These are phyloP conservation scores for Fusarium sp. DNA, from an alignment of 2,329 filamentous ascomycete species.

Conservation along the genomic window DNA sequence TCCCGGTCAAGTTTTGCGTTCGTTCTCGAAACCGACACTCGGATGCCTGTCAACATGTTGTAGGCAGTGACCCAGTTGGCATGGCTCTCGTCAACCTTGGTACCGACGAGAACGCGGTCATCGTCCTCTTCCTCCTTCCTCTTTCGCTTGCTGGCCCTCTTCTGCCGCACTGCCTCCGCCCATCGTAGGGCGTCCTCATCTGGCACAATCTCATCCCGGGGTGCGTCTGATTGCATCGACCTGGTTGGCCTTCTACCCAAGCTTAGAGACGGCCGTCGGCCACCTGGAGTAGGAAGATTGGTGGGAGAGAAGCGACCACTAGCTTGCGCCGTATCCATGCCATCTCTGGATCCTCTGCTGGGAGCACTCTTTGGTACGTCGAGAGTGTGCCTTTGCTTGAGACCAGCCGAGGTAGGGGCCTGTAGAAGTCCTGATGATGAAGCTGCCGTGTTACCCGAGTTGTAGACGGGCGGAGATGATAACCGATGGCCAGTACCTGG, in stretches of 20 bases:
- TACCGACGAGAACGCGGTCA: conserved; percentile 94
- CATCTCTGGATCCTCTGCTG: conserved; percentile 81
- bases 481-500: conserved; percentile 68
- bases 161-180: conserved; percentile 94
- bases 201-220: conserved; percentile 85
- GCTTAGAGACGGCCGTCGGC: conserved; percentile 86
- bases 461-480: conserved; percentile 75
- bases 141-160: conserved; percentile 88
- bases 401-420: conserved; percentile 63
- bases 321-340: conserved; percentile 75
- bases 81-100: conserved; percentile 97
- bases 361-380: conserved; percentile 83
- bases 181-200: conserved; percentile 94
- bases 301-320: conserved; percentile 87
- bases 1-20: conserved; percentile 97
- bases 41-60: conserved; percentile 99
- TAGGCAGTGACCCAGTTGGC: conserved; percentile 98
- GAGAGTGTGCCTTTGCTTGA: conserved; percentile 89
- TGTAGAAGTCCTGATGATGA: conserved; percentile 69
- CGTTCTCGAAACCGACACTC: conserved; percentile 94
- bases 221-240: conserved; percentile 87
- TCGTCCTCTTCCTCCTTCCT: conserved; percentile 91
- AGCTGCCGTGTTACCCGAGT: conserved; percentile 57
- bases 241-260: conserved; percentile 86
- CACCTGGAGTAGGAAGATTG: conserved; percentile 65